Evolutionary conservation across 2,329 filamentous ascomycete genomes (phyloP).

Genomic region (Neofusicoccum sp.): DNA sequence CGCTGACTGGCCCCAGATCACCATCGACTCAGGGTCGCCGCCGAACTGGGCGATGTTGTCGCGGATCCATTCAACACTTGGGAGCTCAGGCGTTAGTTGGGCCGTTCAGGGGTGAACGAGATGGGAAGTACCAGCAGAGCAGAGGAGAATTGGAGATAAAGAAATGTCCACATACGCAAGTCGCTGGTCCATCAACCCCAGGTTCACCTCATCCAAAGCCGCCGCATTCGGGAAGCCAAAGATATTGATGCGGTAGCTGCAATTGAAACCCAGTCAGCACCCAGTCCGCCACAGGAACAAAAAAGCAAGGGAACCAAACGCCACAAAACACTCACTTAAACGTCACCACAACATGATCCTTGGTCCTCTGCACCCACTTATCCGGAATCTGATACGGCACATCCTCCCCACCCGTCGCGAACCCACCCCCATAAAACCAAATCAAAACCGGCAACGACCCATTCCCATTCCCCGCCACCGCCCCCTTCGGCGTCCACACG

Average conservation of each 20-base stretch:
- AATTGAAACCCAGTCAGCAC: slow-evolving; percentile 26
- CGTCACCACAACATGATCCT: slow-evolving; percentile 36
- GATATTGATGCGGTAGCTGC: slow-evolving; percentile 38
- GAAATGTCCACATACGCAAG: slow-evolving; percentile 30
- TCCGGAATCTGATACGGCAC: slow-evolving; percentile 17
- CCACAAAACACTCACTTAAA: slow-evolving; percentile 25
- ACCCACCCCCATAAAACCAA: slow-evolving; percentile 22
- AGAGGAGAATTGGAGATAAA: slow-evolving; percentile 18
- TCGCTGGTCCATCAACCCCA: slow-evolving; percentile 43
- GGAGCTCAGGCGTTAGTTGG: neutral
- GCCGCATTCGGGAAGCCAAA: slow-evolving; percentile 35
- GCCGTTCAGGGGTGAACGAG: slow-evolving; percentile 8
- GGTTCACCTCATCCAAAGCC: slow-evolving; percentile 31
- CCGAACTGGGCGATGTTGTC: slow-evolving; percentile 49
- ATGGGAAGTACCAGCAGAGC: neutral
- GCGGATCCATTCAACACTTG: slow-evolving; percentile 41
- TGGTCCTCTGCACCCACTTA: slow-evolving; percentile 25
- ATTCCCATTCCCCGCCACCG: slow-evolving; percentile 7
- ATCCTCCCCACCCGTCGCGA: slow-evolving; percentile 16
- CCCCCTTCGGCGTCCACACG: slow-evolving; percentile 34
- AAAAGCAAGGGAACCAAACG: slow-evolving; percentile 28
- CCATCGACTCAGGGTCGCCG: slow-evolving; percentile 49
- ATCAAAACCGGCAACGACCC: slow-evolving; percentile 34
- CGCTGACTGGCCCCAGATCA: slow-evolving; percentile 32
- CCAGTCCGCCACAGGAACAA: slow-evolving; percentile 14